Evolutionary conservation across 2,329 filamentous ascomycete species (phyloP).

Genomic region (Cytospora leucostoma): DNA sequence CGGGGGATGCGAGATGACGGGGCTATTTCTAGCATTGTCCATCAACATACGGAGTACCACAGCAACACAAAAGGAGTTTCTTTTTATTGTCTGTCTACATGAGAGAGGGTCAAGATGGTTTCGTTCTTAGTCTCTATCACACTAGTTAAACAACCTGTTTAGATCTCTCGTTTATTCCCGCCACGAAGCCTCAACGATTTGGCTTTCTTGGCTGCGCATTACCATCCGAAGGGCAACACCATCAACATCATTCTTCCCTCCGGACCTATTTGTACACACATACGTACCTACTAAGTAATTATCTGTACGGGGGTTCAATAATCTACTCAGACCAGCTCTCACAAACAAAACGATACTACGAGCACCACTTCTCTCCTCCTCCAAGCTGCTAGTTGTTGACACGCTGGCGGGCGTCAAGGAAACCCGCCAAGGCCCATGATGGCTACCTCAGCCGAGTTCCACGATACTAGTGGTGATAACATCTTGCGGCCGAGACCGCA

Average conservation of each 20-base stretch:
- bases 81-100: background rate
- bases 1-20: constrained; percentile 7
- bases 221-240: background rate
- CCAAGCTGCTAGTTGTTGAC: background rate
- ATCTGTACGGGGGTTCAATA: background rate
- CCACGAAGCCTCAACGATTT: background rate
- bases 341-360: background rate
- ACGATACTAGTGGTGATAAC: constrained; percentile 41
- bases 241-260: no score
- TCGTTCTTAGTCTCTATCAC: background rate
- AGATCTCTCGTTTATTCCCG: no score
- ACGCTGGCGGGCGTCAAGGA: background rate
- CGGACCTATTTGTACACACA: no score
- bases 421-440: constrained; percentile 27
- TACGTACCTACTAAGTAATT: background rate
- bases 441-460: constrained; percentile 35
- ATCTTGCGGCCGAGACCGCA: constrained; percentile 52
- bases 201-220: background rate
- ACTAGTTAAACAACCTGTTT: no score
- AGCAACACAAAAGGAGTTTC: constrained; percentile 2
- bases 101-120: background rate
- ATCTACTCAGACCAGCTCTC: background rate
- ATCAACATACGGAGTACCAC: background rate
- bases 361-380: background rate
- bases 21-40: constrained; percentile 19